Conservation (phyloP, 129 eudicot species). For the Saposhnikovia divaricata region DNA sequence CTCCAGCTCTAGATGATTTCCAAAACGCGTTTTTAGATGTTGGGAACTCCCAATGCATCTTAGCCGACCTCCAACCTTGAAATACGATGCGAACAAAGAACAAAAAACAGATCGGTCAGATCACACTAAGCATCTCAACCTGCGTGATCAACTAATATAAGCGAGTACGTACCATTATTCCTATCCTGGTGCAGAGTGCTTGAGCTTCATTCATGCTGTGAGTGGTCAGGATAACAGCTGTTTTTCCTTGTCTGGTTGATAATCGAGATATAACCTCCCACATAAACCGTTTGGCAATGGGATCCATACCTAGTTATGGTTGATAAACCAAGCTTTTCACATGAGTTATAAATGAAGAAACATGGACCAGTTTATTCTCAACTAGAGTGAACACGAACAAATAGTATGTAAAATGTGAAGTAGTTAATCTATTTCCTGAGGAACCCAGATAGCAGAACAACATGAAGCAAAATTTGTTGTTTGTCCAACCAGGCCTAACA, state of each 20-base stretch:
- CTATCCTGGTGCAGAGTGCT: slow-evolving; percentile 94
- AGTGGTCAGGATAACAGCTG: slow-evolving; percentile 89
- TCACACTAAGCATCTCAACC: neutral
- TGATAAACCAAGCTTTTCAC: neutral
- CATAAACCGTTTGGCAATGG: slow-evolving; percentile 96
- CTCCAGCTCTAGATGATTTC: slow-evolving; percentile 96
- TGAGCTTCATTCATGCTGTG: slow-evolving; percentile 99
- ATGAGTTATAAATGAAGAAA: neutral
- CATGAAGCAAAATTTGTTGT: neutral
- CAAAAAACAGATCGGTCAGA: neutral
- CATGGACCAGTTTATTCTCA: neutral
- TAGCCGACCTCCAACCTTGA: slow-evolving; percentile 82
- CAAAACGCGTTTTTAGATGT: slow-evolving; percentile 89
- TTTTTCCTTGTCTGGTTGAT: slow-evolving; percentile 94
- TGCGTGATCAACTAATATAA: neutral
- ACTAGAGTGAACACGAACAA: neutral
- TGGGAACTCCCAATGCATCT: slow-evolving; percentile 98
- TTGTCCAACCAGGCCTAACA: neutral
- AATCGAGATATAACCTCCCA: slow-evolving; percentile 96
- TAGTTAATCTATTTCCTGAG: neutral
- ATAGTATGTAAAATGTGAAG: neutral
- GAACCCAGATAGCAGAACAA: neutral
- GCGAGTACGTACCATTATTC: slow-evolving; percentile 64
- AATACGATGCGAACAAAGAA: slow-evolving; percentile 9
- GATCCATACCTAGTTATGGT: slow-evolving; percentile 79